Evolutionary conservation across 768 basidiomycete species (phyloP), one percentile per base, ranked within the genome.

Genomic region (Tylopilus sp.): DNA sequence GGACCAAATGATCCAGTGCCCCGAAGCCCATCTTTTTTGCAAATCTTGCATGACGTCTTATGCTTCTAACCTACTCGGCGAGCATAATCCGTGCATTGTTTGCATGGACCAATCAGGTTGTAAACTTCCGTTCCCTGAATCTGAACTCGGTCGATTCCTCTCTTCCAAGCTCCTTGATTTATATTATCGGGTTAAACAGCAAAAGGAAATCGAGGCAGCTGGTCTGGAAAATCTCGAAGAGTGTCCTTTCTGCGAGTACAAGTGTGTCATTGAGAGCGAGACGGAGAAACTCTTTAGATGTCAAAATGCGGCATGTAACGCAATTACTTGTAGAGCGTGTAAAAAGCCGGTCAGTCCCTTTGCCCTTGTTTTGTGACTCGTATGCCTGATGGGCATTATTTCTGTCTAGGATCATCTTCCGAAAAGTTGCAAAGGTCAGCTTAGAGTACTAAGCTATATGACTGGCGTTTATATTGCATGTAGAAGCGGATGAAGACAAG

Each of bases 171-270:
- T 90, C 6, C 74, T 87, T 56, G 75, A 73, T 25, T 73, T 93
- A 12, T 93, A 87, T 60, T 81, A 88, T 52, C 78, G 86, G 26
- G 80, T 93, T 26, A 81, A 82, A 57, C 88, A 89, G 64, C 81
- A 80, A 33, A 87, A 89, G 65, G 89, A 92, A 58, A 82, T 96
- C 29, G 83, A 87, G 52, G 81, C 78, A 1, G 93, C 93, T 17
- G 83, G 78, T 2, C 64, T 97, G 31, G 89, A 90, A 42, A 84
- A 83, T 6, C 74, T 96, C 13, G 92, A 94, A 67, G 88, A 88
- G 60, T 97, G 94, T 66, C 94, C 94, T 5, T 90, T 86, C 58
- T 97, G 94, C 71, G 90, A 92, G 38, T 97, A 81, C 73, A 88
- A 84, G 53, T 85, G 84, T 59, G 82, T 89, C n/a, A 84, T 91